Conservation (phyloP, 306 rosid genomes). For the Vigna radiata region DNA sequence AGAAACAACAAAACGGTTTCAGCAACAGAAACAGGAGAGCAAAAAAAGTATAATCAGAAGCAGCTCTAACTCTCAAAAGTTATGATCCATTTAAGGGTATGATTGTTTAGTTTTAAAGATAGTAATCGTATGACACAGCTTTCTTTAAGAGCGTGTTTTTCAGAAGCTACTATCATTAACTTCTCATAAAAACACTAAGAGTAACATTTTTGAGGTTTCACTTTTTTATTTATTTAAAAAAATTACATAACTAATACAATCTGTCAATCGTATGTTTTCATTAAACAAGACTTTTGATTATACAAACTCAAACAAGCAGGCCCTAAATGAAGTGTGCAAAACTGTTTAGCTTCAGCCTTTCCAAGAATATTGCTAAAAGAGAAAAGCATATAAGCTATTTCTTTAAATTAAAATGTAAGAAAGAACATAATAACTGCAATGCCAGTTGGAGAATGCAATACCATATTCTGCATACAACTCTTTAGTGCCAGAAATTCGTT, state of each 20-base stretch:
- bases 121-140: not conserved
- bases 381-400: conserved; percentile 14
- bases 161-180: not conserved
- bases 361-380: conserved; percentile 20
- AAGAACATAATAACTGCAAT: conserved; percentile 26
- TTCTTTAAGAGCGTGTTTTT: not conserved
- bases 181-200: not conserved
- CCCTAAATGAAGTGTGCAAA: conserved; percentile 22
- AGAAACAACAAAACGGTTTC: not conserved
- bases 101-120: not conserved
- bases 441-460: conserved; percentile 45
- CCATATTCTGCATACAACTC: conserved; percentile 89
- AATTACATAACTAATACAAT: not conserved
- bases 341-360: conserved; percentile 31
- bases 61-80: conserved; percentile 33
- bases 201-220: not conserved
- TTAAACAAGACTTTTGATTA: not conserved
- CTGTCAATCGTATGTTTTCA: not conserved
- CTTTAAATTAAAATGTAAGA: conserved; percentile 27
- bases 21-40: not conserved
- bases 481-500: conserved; percentile 87
- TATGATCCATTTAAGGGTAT: conserved; percentile 21
- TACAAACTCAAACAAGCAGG: not conserved
- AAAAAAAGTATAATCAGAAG: conserved; percentile 15
- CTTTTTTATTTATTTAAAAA: not conserved